Percentiles rank a stretch among this genome's conserved stretches.
phyloP scores from a whole-genome alignment of 768 basidiomycete genomes.

The Termitomyces sp. region DNA sequence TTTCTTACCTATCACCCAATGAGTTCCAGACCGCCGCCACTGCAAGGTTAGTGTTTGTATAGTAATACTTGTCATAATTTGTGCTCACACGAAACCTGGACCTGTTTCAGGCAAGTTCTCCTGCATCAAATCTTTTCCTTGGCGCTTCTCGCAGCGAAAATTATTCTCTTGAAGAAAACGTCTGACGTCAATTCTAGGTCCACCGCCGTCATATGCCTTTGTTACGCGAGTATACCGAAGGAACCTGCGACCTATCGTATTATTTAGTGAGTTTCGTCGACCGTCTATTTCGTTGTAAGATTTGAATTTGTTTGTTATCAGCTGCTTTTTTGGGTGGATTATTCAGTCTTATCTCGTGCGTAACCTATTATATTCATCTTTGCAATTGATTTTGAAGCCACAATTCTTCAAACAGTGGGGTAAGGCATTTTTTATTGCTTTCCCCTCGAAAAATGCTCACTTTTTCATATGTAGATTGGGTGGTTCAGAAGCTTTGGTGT shows the following conservation, averaged over 20 bases:
- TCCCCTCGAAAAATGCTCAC: neutral
- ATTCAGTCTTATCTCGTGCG: slow-evolving; percentile 64
- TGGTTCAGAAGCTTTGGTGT: slow-evolving; percentile 49
- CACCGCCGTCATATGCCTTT: slow-evolving; percentile 56
- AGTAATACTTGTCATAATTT: neutral
- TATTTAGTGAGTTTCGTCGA: slow-evolving; percentile 25
- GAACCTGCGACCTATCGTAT: slow-evolving; percentile 59
- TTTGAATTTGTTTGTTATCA: slow-evolving; percentile 10
- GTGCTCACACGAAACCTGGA: neutral
- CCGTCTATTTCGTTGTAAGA: neutral
- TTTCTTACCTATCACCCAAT: slow-evolving; percentile 15
- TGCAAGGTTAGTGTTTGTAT: slow-evolving; percentile 26
- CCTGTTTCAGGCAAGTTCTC: slow-evolving; percentile 17
- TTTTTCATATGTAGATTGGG: slow-evolving; percentile 38
- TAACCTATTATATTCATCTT: slow-evolving; percentile 4
- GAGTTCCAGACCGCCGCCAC: slow-evolving; percentile 33
- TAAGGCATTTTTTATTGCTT: slow-evolving; percentile 14
- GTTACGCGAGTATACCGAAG: slow-evolving; percentile 48
- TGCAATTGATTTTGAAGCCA: neutral
- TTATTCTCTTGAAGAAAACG: neutral
- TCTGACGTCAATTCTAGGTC: slow-evolving; percentile 21
- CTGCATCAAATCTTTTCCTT: neutral
- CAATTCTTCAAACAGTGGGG: slow-evolving; percentile 19
- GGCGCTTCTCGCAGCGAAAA: neutral
- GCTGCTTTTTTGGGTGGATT: slow-evolving; percentile 43